Conservation (phyloP, 768 basidiomycete genomes). For the Strobilomyces echinocephalus region DNA sequence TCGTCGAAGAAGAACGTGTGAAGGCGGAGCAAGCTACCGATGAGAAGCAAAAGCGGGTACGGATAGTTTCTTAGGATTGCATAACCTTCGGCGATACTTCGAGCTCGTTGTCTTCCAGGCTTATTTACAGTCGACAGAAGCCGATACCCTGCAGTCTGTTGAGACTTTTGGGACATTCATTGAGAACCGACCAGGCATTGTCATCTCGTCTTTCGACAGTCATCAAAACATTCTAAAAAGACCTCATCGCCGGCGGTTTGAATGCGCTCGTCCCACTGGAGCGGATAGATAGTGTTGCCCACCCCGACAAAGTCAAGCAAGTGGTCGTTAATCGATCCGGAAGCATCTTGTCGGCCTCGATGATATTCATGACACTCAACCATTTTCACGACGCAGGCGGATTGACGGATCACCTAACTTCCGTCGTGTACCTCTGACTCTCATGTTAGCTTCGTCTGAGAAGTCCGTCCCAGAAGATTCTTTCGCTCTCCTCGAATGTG, state of each 20-base stretch:
- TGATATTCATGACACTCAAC: slow-evolving; percentile 55
- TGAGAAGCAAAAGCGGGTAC: slow-evolving; percentile 52
- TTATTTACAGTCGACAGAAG: slow-evolving; percentile 75
- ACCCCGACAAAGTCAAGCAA: slow-evolving; percentile 87
- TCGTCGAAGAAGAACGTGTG: slow-evolving; percentile 80
- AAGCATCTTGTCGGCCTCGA: slow-evolving; percentile 81
- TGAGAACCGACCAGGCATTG: slow-evolving; percentile 73
- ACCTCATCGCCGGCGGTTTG: slow-evolving; percentile 72
- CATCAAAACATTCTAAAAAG: slow-evolving; percentile 93
- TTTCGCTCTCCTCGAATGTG: slow-evolving; percentile 38
- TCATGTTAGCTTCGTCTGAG: slow-evolving; percentile 30
- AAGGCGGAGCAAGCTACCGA: slow-evolving; percentile 74
- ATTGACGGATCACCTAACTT: slow-evolving; percentile 96
- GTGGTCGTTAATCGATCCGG: slow-evolving; percentile 84
- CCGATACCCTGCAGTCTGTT: slow-evolving; percentile 72
- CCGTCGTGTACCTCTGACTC: slow-evolving; percentile 68
- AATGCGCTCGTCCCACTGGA: slow-evolving; percentile 80
- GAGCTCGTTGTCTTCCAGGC: slow-evolving; percentile 86
- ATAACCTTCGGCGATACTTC: slow-evolving; percentile 81
- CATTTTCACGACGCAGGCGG: slow-evolving; percentile 41
- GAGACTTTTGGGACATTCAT: slow-evolving; percentile 81
- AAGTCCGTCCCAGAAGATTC: slow-evolving; percentile 29
- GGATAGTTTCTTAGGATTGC: slow-evolving; percentile 48
- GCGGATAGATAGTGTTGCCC: slow-evolving; percentile 67
- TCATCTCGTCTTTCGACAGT: slow-evolving; percentile 41